Conservation (phyloP, 2,329 filamentous ascomycete genomes). For the Aurifilum marmelostoma region DNA sequence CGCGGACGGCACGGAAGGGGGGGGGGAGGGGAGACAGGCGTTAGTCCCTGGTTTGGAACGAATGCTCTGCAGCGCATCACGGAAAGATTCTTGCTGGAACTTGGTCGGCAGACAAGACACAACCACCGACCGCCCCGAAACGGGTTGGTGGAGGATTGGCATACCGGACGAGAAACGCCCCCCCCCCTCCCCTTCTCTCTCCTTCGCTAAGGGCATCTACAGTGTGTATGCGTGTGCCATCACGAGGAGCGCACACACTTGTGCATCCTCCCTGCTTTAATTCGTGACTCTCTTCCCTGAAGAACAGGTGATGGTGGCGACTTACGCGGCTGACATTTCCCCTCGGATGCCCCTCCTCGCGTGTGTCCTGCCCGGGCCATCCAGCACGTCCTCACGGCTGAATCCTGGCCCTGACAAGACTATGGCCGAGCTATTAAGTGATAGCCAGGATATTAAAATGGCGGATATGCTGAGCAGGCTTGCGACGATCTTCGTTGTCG, state of each 20-base stretch:
- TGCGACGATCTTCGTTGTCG: not conserved
- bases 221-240: not conserved
- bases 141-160: not conserved
- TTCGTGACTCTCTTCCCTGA: too few relatives aligned
- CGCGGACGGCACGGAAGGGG: not conserved
- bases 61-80: not conserved
- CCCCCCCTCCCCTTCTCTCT: too few relatives aligned
- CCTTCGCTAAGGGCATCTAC: not conserved
- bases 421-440: not conserved
- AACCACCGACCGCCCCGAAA: not conserved
- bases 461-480: not conserved
- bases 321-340: not conserved
- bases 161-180: too few relatives aligned
- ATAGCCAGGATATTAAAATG: not conserved
- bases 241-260: not conserved
- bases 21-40: not conserved
- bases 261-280: not conserved
- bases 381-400: not conserved
- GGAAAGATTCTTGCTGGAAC: not conserved
- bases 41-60: constrained; percentile 2
- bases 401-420: not conserved
- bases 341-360: not conserved
- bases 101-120: not conserved
- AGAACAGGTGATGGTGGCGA: not conserved
- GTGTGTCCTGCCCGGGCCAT: not conserved